Conservation (phyloP, 2,329 filamentous ascomycete genomes). For the Alternaria metachromatica region DNA sequence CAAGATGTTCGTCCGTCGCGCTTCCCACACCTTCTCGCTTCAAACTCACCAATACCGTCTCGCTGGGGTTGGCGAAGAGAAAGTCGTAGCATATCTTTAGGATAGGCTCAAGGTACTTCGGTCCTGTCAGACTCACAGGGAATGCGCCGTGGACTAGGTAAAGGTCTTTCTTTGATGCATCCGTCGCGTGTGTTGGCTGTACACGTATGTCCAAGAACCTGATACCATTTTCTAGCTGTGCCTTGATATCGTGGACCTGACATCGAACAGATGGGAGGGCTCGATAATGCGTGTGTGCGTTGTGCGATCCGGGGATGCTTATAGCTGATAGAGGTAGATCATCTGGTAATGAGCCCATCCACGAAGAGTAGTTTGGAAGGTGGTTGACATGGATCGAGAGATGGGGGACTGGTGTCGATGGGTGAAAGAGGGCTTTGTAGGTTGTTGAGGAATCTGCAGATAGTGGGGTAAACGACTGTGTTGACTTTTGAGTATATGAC, state of each 20-base stretch:
- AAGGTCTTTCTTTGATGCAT: constrained; percentile 69
- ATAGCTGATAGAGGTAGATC: constrained; percentile 77
- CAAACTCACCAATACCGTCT: constrained; percentile 83
- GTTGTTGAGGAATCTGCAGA: constrained; percentile 48
- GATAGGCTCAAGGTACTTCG: constrained; percentile 78
- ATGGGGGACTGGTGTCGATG: constrained; percentile 51
- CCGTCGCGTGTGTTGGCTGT: constrained; percentile 65
- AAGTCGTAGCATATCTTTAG: constrained; percentile 76
- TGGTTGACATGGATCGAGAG: constrained; percentile 38
- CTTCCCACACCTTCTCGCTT: constrained; percentile 90
- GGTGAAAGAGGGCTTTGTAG: constrained; percentile 54
- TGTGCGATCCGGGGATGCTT: constrained; percentile 94
- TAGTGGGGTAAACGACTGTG: constrained; percentile 49
- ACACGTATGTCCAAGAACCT: constrained; percentile 94
- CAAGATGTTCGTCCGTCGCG: constrained; percentile 79
- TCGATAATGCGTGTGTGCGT: constrained; percentile 82
- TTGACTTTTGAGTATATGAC: constrained; percentile 60
- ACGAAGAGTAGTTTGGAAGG: constrained; percentile 67
- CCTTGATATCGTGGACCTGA: constrained; percentile 77
- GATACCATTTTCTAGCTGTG: constrained; percentile 87
- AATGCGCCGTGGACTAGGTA: constrained; percentile 90
- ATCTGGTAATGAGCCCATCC: constrained; percentile 82
- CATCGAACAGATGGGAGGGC: constrained; percentile 93
- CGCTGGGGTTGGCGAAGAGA: constrained; percentile 76
- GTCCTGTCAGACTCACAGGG: constrained; percentile 82